These are phyloP conservation scores for Knoxdaviesia capensis DNA, from an alignment of 2,329 filamentous ascomycete species.

Conservation along the genomic window DNA sequence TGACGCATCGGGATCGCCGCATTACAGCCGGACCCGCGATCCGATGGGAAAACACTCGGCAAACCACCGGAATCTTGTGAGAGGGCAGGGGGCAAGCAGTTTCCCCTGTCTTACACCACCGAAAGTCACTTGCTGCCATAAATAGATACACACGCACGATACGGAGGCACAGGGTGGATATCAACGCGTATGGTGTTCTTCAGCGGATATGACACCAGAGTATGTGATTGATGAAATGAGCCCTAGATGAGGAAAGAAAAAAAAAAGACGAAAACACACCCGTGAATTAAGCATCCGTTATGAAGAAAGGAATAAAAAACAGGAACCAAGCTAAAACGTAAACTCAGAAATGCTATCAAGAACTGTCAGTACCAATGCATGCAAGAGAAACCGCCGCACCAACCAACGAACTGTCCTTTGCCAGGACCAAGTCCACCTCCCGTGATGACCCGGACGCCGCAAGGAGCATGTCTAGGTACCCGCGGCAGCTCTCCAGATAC, in stretches of 20 bases:
- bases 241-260: neutral
- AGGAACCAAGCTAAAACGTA: neutral
- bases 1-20: too few species aligned
- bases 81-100: too few species aligned
- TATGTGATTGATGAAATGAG: neutral
- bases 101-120: too few species aligned
- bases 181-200: neutral
- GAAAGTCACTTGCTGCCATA: too few species aligned
- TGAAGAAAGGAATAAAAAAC: neutral
- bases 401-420: constrained; percentile 54
- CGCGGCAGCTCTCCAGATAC: constrained; percentile 42
- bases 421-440: constrained; percentile 42
- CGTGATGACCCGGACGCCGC: constrained; percentile 11
- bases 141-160: too few species aligned
- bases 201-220: neutral
- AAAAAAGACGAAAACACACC: neutral
- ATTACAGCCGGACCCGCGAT: too few species aligned
- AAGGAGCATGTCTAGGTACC: constrained; percentile 40
- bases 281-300: neutral
- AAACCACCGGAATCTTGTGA: too few species aligned
- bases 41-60: too few species aligned
- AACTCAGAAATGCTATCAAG: neutral
- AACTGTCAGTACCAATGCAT: constrained; percentile 11
- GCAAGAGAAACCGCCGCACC: constrained; percentile 55
- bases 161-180: too few species aligned